Conservation (phyloP, 2,329 filamentous ascomycete genomes). For the Diplodia corticola region DNA sequence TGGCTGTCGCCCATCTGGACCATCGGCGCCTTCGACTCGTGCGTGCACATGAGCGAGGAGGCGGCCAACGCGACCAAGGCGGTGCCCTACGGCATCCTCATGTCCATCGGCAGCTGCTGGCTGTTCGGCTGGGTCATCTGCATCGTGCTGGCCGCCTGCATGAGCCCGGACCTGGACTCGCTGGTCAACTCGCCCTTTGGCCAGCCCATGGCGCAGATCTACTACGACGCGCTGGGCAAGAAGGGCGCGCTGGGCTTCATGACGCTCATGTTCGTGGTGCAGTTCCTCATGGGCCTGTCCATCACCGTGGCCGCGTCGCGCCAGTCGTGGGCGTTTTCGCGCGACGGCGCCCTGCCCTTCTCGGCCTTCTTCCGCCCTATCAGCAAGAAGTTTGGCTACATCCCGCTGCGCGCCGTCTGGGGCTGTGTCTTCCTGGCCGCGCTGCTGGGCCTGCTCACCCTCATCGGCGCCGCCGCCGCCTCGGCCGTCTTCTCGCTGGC, state of each 20-base stretch:
- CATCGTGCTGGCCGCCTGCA: constrained; percentile 60
- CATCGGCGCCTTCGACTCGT: constrained; percentile 56
- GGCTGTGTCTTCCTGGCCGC: constrained; percentile 54
- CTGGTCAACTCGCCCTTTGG: constrained; percentile 54
- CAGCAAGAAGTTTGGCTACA: constrained; percentile 56
- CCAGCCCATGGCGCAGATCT: constrained; percentile 63
- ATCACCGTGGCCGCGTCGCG: constrained; percentile 60
- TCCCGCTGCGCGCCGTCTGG: constrained; percentile 59
- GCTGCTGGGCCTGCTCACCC: constrained; percentile 57
- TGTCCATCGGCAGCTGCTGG: constrained; percentile 58
- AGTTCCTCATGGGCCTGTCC: constrained; percentile 63
- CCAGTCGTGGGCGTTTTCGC: constrained; percentile 64
- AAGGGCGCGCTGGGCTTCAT: constrained; percentile 60
- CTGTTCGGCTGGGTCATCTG: constrained; percentile 59
- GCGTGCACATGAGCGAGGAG: constrained; percentile 62
- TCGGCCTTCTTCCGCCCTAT: constrained; percentile 59
- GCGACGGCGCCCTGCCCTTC: constrained; percentile 63
- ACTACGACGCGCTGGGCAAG: constrained; percentile 62
- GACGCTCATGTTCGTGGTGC: constrained; percentile 59
- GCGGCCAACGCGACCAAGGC: constrained; percentile 61
- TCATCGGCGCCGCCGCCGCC: constrained; percentile 60
- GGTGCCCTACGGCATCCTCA: constrained; percentile 61
- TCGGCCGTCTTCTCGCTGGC: constrained; percentile 60
- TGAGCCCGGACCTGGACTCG: constrained; percentile 53
- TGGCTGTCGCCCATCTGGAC: constrained; percentile 66